Percentiles rank a stretch among this genome's conserved stretches.
These are phyloP conservation scores for Ascobolus immersus DNA, from an alignment of 495 filamentous ascomycete genomes.

Conservation along the genomic window DNA sequence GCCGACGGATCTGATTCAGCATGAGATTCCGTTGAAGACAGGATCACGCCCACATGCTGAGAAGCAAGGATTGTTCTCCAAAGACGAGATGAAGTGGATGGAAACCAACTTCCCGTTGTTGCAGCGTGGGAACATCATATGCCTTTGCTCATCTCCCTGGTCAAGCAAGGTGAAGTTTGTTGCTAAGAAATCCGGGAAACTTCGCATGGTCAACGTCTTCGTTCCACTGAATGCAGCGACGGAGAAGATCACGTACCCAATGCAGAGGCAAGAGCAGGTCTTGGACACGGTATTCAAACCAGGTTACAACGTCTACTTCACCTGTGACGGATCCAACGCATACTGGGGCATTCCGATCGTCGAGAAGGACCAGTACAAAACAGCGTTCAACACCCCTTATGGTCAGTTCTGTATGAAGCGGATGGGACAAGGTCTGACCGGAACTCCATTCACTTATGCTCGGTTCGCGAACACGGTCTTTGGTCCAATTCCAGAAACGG, in stretches of 20 bases:
- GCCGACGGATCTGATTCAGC: neutral
- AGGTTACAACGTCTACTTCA: neutral
- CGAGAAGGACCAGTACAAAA: conserved; percentile 1
- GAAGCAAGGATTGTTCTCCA: neutral
- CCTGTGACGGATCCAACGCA: neutral
- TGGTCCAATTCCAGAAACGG: neutral
- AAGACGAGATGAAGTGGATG: conserved; percentile 1
- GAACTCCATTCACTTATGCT: conserved; percentile 1
- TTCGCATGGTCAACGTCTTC: conserved; percentile 1
- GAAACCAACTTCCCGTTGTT: neutral
- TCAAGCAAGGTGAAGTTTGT: neutral
- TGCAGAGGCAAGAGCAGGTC: conserved; percentile 1
- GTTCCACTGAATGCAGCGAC: conserved; percentile 1
- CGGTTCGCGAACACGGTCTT: conserved; percentile 1
- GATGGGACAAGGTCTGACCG: conserved; percentile 1
- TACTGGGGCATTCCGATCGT: conserved; percentile 1
- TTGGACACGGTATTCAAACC: neutral
- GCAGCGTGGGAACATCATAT: neutral
- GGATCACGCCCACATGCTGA: neutral
- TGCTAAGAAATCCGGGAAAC: neutral
- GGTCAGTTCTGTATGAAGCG: conserved; percentile 1
- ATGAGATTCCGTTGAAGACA: neutral
- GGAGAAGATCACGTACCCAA: neutral
- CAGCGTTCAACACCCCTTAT: conserved; percentile 1
- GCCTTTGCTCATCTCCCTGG: neutral